Evolutionary conservation across 345 rosid genomes (phyloP).

Genomic region (Brassica juncea): DNA sequence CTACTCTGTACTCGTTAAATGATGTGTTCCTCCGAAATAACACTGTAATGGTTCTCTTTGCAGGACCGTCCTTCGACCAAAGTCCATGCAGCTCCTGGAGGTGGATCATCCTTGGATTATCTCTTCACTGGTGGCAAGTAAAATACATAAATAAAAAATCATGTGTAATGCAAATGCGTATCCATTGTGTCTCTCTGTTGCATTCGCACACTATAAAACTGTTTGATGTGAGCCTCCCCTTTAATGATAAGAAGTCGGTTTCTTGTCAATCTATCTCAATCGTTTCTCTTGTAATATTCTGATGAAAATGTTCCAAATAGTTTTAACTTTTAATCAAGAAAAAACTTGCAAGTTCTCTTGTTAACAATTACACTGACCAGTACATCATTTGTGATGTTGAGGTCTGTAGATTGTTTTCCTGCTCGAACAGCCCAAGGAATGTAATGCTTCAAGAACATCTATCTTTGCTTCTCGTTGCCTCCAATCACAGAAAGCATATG

Average conservation of each 20-base stretch:
- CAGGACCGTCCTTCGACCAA: conserved; percentile 53
- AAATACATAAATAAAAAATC: not conserved
- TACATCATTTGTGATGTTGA: conserved; percentile 32
- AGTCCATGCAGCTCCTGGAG: conserved; percentile 54
- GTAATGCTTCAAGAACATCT: no score
- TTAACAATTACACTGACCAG: not conserved
- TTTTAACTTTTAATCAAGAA: not conserved
- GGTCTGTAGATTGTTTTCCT: conserved; percentile 61
- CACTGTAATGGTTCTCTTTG: conserved; percentile 6
- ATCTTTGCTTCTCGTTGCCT: no score
- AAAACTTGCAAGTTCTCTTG: not conserved
- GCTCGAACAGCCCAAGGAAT: conserved; percentile 58
- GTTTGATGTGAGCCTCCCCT: conserved; percentile 36
- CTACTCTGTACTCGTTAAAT: not conserved
- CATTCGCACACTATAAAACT: conserved; percentile 17
- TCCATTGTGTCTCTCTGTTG: conserved; percentile 12
- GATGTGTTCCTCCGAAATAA: not conserved
- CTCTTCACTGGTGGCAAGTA: conserved; percentile 48
- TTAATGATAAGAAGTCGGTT: conserved; percentile 37
- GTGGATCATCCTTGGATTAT: conserved; percentile 51
- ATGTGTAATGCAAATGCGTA: conserved; percentile 29
- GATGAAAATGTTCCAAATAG: conserved; percentile 4
- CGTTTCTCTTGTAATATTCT: conserved; percentile 31
- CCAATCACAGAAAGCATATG: no score
- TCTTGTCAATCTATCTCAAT: conserved; percentile 30